Evolutionary conservation across 1,284 basidiomycete species (phyloP).

Genomic region (Takashimella koratensis): DNA sequence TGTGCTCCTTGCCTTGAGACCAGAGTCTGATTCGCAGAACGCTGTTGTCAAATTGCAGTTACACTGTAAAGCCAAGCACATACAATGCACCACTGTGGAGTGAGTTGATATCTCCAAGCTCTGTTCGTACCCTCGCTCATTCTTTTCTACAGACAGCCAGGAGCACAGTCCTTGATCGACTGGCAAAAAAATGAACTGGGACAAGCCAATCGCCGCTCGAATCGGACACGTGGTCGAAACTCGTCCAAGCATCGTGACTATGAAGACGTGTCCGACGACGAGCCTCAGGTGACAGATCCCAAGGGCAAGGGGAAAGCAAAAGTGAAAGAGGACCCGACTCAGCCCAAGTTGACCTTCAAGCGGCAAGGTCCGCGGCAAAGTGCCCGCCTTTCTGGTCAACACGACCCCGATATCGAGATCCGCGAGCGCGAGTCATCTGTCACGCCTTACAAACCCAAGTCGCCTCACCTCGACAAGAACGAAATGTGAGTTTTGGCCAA

Average conservation of each 20-base stretch:
- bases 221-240: too few relatives aligned
- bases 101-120: neutral
- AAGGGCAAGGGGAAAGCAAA: neutral
- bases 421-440: neutral
- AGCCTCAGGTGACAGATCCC: neutral
- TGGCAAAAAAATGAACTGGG: neutral
- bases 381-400: neutral
- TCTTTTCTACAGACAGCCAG: neutral
- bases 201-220: too few relatives aligned
- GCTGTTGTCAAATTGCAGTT: neutral
- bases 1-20: too few relatives aligned
- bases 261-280: neutral
- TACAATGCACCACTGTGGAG: neutral
- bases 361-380: neutral
- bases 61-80: neutral
- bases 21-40: too few relatives aligned
- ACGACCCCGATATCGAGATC: neutral
- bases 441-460: neutral
- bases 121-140: too few relatives aligned
- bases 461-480: conserved; percentile 17
- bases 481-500: conserved; percentile 22
- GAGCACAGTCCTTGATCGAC: neutral
- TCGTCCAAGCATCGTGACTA: too few relatives aligned
- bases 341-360: conserved; percentile 8
- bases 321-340: conserved; percentile 3